phyloP scores from a whole-genome alignment of 352 stramenopile genomes.

The Pythium pyrilobum region DNA sequence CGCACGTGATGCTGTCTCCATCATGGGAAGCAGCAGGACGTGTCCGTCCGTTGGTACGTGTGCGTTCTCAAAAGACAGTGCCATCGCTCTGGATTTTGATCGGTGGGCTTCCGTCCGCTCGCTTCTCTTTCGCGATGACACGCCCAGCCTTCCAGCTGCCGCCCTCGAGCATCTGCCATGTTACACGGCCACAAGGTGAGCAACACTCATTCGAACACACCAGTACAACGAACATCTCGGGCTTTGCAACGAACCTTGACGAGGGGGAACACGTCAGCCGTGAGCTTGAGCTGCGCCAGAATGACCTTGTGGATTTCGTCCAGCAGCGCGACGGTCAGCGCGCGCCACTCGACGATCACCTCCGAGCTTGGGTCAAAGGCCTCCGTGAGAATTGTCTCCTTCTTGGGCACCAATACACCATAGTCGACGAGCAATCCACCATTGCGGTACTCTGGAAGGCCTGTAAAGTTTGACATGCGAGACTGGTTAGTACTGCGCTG shows the following conservation, averaged over 20 bases:
- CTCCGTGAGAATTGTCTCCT: conserved; percentile 40
- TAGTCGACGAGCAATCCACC: conserved; percentile 78
- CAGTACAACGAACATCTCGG: not conserved
- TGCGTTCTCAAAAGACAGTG: conserved; percentile 82
- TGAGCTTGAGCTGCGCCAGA: conserved; percentile 55
- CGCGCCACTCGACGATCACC: conserved; percentile 85
- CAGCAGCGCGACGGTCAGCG: conserved; percentile 73
- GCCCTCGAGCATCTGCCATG: conserved; percentile 69
- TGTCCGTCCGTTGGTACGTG: too few relatives aligned
- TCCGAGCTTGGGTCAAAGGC: conserved; percentile 58
- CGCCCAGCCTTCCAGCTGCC: conserved; percentile 83
- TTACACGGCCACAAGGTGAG: not conserved
- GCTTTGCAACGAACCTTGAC: conserved; percentile 55
- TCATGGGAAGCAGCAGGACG: too few relatives aligned
- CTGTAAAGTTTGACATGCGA: conserved; percentile 11
- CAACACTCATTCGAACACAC: not conserved
- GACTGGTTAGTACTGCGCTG: too few relatives aligned
- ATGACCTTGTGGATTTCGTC: conserved; percentile 73
- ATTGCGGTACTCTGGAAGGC: conserved; percentile 81
- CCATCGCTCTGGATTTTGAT: conserved; percentile 86
- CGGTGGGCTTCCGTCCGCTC: conserved; percentile 57
- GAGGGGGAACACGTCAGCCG: conserved; percentile 69
- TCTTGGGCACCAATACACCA: conserved; percentile 71
- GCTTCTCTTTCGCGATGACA: conserved; percentile 74
- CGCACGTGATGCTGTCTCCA: too few relatives aligned